These are phyloP conservation scores for Solanum megistacrolobum DNA, from an alignment of 257 asterid genomes.

Conservation along the genomic window DNA sequence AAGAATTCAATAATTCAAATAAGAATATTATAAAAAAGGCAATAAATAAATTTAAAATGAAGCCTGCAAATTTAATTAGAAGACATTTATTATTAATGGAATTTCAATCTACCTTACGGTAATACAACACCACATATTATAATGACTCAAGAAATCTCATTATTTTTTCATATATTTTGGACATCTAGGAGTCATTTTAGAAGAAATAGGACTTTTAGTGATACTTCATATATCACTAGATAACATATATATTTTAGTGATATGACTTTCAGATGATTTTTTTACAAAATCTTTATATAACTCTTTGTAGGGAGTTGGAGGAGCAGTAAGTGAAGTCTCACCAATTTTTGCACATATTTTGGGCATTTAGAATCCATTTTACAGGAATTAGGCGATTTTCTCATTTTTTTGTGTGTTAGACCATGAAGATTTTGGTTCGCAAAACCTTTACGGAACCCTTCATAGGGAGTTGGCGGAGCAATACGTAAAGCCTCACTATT, in stretches of 20 bases:
- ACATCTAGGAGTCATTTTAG: background rate
- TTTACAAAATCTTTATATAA: rapidly evolving
- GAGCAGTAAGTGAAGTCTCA: rapidly evolving
- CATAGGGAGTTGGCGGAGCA: background rate
- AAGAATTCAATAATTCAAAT: background rate
- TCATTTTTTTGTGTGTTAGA: too few species aligned
- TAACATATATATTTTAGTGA: too few species aligned
- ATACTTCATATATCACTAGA: too few species aligned
- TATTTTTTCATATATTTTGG: background rate
- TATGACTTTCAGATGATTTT: rapidly evolving
- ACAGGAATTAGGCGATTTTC: too few species aligned
- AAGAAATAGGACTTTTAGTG: background rate
- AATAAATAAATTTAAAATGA: too few species aligned
- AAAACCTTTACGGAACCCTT: too few species aligned
- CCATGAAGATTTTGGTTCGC: too few species aligned
- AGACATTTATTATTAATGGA: background rate
- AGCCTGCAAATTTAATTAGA: background rate
- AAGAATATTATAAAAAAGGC: background rate
- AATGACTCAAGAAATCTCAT: too few species aligned
- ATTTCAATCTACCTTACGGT: background rate
- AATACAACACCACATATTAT: background rate
- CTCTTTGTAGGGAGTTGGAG: too few species aligned
- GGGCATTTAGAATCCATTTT: too few species aligned
- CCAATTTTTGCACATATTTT: too few species aligned
- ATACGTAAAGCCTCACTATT: background rate